Conservation (phyloP, 129 eudicot species). For the Flaveria ramosissima region DNA sequence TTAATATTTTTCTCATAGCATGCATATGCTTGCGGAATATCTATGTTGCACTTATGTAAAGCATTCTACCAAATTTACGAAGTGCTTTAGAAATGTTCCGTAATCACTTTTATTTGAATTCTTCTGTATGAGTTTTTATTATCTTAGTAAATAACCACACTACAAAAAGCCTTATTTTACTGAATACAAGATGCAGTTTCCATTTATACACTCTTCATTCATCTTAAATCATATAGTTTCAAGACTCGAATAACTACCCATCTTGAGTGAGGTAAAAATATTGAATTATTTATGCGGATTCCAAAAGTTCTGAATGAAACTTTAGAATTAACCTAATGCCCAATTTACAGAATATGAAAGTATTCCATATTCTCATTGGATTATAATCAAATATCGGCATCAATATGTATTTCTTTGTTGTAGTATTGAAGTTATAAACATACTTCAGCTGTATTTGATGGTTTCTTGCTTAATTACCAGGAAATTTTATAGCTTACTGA, state of each 20-base stretch:
- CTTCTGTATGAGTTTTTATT: neutral
- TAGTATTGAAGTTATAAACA: neutral
- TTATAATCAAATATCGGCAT: neutral
- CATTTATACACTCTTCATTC: neutral
- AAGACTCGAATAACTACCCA: neutral
- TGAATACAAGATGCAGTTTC: neutral
- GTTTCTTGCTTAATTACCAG: neutral
- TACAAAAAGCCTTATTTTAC: neutral
- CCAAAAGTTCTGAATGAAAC: neutral
- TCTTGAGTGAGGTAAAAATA: neutral
- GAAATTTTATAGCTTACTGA: neutral
- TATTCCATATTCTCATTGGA: neutral
- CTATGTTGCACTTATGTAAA: constrained; percentile 5
- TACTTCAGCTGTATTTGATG: neutral
- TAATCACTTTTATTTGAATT: neutral
- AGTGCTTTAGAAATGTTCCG: neutral
- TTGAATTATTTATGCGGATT: neutral
- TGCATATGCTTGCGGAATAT: neutral
- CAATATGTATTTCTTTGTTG: neutral
- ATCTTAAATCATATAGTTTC: neutral
- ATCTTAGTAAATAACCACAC: no score
- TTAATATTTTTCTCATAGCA: constrained; percentile 15
- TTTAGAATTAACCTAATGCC: neutral
- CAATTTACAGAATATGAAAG: neutral
- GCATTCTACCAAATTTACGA: neutral